A percentile compares a stretch with the other conserved stretches of the same genome.
Conservation (phyloP, 805 yeast genomes). For the Starmerella floricola region DNA sequence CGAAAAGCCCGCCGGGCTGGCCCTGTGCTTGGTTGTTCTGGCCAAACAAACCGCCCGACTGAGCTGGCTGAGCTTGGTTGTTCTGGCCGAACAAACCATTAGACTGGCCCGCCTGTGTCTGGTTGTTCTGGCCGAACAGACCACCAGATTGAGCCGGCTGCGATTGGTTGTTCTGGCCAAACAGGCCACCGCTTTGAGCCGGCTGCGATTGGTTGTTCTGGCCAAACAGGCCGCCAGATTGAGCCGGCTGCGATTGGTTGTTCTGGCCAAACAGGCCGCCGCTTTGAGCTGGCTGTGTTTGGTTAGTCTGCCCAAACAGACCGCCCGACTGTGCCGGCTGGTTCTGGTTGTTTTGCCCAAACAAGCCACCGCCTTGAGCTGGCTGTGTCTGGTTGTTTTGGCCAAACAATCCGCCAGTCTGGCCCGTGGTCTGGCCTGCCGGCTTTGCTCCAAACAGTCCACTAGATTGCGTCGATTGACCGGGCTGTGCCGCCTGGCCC, state of each 20-base stretch:
- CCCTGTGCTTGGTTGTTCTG: not conserved
- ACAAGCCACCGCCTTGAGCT: not conserved
- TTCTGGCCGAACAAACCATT: conserved; percentile 5
- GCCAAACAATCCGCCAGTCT: conserved; percentile 4
- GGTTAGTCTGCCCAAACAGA: conserved; percentile 4
- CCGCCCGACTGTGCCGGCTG: conserved; percentile 1
- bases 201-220: not conserved
- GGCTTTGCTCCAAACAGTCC: too few relatives aligned
- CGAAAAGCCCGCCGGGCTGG: not conserved
- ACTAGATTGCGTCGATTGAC: too few relatives aligned
- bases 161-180: conserved; percentile 3
- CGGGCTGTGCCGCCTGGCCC: too few relatives aligned
- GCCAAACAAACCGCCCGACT: not conserved
- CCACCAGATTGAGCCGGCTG: conserved; percentile 3
- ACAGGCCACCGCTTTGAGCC: conserved; percentile 8
- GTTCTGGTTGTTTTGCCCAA: too few relatives aligned
- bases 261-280: conserved; percentile 8
- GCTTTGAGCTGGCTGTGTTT: not conserved
- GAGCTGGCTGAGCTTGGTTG: not conserved
- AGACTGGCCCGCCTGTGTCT: not conserved
- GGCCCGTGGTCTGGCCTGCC: too few relatives aligned
- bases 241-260: not conserved
- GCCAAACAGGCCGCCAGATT: conserved; percentile 6
- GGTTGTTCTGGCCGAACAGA: conserved; percentile 5
- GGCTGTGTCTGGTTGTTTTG: not conserved